These are phyloP conservation scores for Diplosphaera chodatii DNA, from an alignment of 139 green algal genomes.

Conservation along the genomic window DNA sequence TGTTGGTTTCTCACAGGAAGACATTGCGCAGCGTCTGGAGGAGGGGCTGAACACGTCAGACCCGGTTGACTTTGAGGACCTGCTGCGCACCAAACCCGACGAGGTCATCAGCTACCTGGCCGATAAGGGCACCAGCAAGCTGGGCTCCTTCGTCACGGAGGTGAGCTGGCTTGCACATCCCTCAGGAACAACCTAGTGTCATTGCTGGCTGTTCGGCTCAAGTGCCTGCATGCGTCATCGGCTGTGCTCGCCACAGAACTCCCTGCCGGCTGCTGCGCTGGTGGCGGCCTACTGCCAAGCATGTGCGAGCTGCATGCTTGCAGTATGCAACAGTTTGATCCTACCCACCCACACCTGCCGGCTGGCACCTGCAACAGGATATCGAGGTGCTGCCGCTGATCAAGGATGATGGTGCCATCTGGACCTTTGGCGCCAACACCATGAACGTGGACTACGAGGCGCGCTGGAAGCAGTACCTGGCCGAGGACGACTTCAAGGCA, in stretches of 20 bases:
- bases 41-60: background rate
- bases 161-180: too few species aligned
- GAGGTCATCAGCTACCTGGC: background rate
- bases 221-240: too few species aligned
- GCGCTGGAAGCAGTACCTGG: background rate
- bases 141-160: background rate
- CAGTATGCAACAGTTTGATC: too few species aligned
- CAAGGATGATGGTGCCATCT: background rate
- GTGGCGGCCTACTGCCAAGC: too few species aligned
- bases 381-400: background rate
- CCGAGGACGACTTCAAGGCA: background rate
- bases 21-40: background rate
- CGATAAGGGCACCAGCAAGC: background rate
- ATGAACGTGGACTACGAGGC: background rate
- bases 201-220: too few species aligned
- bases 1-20: too few species aligned
- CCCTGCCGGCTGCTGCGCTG: too few species aligned
- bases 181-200: too few species aligned
- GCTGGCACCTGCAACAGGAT: background rate
- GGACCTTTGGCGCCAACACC: background rate
- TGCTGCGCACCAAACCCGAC: background rate
- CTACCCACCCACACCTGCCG: too few species aligned
- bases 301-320: too few species aligned
- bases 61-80: background rate
- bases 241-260: too few species aligned